Conservation (phyloP, 768 basidiomycete genomes). For the Podaxis sp. region DNA sequence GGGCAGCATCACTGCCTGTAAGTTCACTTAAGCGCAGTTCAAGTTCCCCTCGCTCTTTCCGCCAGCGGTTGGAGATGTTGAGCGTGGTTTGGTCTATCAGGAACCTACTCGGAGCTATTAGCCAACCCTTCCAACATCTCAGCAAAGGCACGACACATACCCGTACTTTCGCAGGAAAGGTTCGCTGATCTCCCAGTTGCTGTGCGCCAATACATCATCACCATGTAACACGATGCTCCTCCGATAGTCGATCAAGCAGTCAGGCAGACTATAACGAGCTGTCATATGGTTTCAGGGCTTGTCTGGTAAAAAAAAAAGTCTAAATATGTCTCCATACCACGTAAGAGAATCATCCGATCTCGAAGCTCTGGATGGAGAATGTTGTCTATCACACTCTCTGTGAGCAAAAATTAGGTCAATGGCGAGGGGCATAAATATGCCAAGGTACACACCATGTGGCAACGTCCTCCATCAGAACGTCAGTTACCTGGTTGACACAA, state of each 20-base stretch:
- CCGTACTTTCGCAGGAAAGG: conserved; percentile 79
- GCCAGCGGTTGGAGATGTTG: conserved; percentile 80
- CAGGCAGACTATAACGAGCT: conserved; percentile 79
- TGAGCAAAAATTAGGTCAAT: conserved; percentile 8
- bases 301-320: not conserved
- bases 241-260: conserved; percentile 73
- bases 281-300: not conserved
- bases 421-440: conserved; percentile 16
- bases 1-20: conserved; percentile 2
- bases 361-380: conserved; percentile 87
- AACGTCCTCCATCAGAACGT: conserved; percentile 49
- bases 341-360: conserved; percentile 84
- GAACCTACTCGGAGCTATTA: conserved; percentile 43
- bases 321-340: conserved; percentile 49
- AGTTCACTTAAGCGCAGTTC: conserved; percentile 56
- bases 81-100: conserved; percentile 73
- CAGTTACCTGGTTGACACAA: conserved; percentile 12
- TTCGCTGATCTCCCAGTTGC: conserved; percentile 87
- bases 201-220: conserved; percentile 86
- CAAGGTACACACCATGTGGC: conserved; percentile 58
- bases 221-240: conserved; percentile 73
- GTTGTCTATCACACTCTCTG: conserved; percentile 89
- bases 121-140: not conserved
- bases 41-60: conserved; percentile 73
- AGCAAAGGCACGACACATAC: conserved; percentile 35